Conservation (phyloP, 2,329 filamentous ascomycete genomes). For the Karstenula rhodostoma region DNA sequence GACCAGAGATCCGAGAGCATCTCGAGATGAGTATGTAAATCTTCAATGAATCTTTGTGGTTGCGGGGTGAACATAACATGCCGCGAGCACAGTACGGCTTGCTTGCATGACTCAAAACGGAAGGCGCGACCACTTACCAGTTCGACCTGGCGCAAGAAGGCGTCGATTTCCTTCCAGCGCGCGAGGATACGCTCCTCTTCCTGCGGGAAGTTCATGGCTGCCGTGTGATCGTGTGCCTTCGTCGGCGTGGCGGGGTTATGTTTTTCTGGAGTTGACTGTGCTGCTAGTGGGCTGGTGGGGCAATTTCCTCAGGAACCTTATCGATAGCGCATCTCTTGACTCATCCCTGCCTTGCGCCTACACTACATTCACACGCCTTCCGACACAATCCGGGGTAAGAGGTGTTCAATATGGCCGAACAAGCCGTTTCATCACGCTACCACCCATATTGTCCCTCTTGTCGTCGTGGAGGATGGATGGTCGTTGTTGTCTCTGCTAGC, state of each 20-base stretch:
- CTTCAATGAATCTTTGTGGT: not conserved
- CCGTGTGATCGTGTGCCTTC: conserved; percentile 48
- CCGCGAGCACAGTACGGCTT: not conserved
- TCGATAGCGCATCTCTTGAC: conserved; percentile 27
- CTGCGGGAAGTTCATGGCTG: conserved; percentile 92
- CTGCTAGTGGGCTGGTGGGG: conserved; percentile 32
- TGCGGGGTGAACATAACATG: not conserved
- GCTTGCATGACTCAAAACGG: not conserved
- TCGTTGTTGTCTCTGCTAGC: not conserved
- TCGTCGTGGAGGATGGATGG: not conserved
- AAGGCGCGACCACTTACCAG: conserved; percentile 55
- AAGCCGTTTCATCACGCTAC: not conserved
- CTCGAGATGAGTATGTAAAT: not conserved
- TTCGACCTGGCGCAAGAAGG: conserved; percentile 87
- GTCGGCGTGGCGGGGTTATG: conserved; percentile 35
- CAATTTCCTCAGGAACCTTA: conserved; percentile 22
- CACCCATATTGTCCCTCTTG: not conserved
- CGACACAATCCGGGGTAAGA: not conserved
- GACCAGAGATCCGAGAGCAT: not conserved
- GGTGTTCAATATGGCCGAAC: not conserved
- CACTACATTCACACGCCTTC: not conserved
- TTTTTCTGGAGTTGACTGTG: conserved; percentile 36
- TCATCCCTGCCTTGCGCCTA: not conserved
- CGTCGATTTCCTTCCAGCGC: conserved; percentile 90
- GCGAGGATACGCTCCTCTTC: conserved; percentile 87